Percentiles rank a stretch among this genome's conserved stretches.
phyloP scores from a whole-genome alignment of 73 alveolate genomes.

The Stentor roeselii region DNA sequence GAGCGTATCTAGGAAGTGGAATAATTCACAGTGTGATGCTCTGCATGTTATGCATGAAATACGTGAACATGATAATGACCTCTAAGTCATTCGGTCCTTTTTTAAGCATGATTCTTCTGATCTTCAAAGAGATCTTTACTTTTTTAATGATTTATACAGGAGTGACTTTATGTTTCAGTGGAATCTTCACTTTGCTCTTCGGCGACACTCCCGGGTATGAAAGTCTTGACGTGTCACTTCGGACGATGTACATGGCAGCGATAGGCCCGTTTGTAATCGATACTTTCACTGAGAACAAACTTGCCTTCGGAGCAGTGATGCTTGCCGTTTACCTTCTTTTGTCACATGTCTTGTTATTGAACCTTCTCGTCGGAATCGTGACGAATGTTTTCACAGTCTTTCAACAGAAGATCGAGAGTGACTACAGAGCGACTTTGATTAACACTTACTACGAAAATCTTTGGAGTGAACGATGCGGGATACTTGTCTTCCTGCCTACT shows the following conservation, averaged over 20 bases:
- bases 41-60: too few relatives aligned
- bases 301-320: conserved; percentile 34
- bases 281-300: not conserved
- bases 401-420: conserved; percentile 35
- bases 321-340: conserved; percentile 20
- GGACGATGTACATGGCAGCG: conserved; percentile 19
- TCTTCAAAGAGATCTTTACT: too few relatives aligned
- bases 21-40: too few relatives aligned
- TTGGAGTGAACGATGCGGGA: conserved; percentile 38
- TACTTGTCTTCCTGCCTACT: conserved; percentile 40
- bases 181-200: too few relatives aligned
- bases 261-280: conserved; percentile 35
- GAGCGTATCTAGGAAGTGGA: too few relatives aligned
- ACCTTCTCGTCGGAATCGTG: conserved; percentile 44
- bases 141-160: too few relatives aligned
- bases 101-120: too few relatives aligned
- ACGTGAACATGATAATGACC: too few relatives aligned
- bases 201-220: not conserved
- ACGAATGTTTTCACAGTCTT: conserved; percentile 37
- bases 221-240: not conserved
- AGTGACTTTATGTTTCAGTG: too few relatives aligned
- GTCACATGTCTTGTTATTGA: conserved; percentile 36
- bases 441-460: not conserved
- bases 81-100: too few relatives aligned
- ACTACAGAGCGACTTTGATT: conserved; percentile 41